Base-by-base conservation (phyloP, 176 grass and related monocot species). In the Leersia perrieri region DNA sequence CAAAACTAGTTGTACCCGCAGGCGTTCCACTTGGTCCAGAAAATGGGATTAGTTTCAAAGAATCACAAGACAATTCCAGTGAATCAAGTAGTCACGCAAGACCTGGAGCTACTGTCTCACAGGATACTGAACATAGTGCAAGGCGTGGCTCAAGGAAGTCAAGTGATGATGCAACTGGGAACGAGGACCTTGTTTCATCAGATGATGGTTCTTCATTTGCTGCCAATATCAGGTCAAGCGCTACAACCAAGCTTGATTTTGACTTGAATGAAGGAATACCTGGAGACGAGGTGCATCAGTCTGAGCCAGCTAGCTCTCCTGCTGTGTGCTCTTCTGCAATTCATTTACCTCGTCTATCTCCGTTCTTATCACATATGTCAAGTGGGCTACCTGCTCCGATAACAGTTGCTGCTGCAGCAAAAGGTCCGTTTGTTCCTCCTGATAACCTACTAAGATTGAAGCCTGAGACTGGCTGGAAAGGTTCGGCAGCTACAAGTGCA, bases 401-500 rank as follows among this genome's bases (percentile, higher is more conserved):
- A 64, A 96, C 90, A 66, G 90, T 96, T 23, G 90, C 87, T 68
- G 84, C 93, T 66, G 55, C 93, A 66, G 90, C 93, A 33, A 96
- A 92, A 88, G 90, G 94, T 36, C 90, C 90, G 27, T 97, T 97
- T 85, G 85, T 97, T 35, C 91, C 94, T 14, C 90, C 82, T 47
- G 94, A 97, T 44, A 91, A 89, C 69, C 84, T 97, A 44, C 76
- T 93, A 67, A 83, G 85, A 83, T 85, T 58, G 60, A 90, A 88
- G 66, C 74, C 81, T 32, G 94, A 97, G 77, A 80, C 77, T 35
- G 90, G 94, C 23, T 93, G 94, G 94, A 93, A 92, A 86, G 94
- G 94, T 23, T 97, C 94, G 9, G 94, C 90, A 62, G 88, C 94
- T 38, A 97, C 94, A 33, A 97, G 94, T 63, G 94, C 94, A 81